Base-by-base conservation (phyloP, 1,139 yeast species). In the Candida mesenterica region DNA sequence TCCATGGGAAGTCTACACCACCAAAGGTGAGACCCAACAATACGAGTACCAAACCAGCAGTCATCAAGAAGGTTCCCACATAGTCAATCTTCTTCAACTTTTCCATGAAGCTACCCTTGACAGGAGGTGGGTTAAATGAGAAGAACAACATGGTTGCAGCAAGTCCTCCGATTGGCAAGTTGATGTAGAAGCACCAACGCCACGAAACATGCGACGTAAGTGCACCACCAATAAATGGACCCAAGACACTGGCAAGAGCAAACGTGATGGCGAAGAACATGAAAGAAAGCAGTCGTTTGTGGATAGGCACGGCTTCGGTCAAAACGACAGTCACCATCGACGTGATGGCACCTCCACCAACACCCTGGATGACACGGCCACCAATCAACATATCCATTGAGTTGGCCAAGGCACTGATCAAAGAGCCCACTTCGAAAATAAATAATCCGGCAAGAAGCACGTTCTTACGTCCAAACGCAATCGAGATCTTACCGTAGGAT, bases 161-260 rank as follows among this genome's bases (percentile, higher is more conserved):
- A 3, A 71, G 43, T 0, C 83, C 88, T 13, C 86, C 85, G 32
- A 82, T 61, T 4, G 90, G 88, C 40, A 84, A 57, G 52, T 82
- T 83, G 48, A 84, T 69, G 55, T 78, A 84, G 54, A 83, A 84
- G 47, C 87, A 79, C 90, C 90, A 83, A 52, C 92, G 68, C 90
- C 90, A 84, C 15, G 78, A 63, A 2, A 76, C 79, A 34, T 74
- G 65, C n/a, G 75, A 54, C 2, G 84, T 68, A 46, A 81, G 73
- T 1, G 82, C 80, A 24, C 88, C 89, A 18, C 89, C 89, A 24
- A 82, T 51, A 35, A 82, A 62, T 0, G 90, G 89, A 1, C 89
- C 90, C 26, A 71, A 51, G 3, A 70, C 81, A 18, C 77, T 65
- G 1, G 82, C 76, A 1, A 78, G 57, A 7, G 79, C 71, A 57